Conservation (phyloP, 306 rosid species). For the Cicer judaicum region DNA sequence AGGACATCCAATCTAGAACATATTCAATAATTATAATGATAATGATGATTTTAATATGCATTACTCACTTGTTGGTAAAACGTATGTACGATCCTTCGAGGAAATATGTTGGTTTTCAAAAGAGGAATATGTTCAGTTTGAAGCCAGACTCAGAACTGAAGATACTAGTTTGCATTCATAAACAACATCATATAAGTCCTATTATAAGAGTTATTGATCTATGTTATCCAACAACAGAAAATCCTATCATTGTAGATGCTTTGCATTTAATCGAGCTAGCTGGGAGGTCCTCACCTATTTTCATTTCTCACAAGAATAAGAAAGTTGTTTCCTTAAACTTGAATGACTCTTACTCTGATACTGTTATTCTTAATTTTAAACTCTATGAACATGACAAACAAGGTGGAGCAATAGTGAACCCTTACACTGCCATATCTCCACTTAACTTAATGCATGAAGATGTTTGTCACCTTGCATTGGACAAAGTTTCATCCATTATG, state of each 20-base stretch:
- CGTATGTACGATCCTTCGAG: constrained; percentile 58
- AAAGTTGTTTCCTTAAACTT: background rate
- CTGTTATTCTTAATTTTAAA: constrained; percentile 45
- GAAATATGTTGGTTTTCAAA: constrained; percentile 49
- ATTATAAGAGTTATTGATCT: constrained; percentile 48
- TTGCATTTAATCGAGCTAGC: constrained; percentile 58
- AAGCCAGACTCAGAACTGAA: constrained; percentile 43
- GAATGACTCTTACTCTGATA: constrained; percentile 48
- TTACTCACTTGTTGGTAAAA: constrained; percentile 43
- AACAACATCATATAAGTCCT: constrained; percentile 44
- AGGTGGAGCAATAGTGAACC: constrained; percentile 38
- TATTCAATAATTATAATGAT: background rate
- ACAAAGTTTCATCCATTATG: constrained; percentile 49
- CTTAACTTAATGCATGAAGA: constrained; percentile 60
- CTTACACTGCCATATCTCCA: constrained; percentile 62
- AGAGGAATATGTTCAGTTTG: constrained; percentile 48
- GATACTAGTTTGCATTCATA: constrained; percentile 52
- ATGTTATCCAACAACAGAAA: constrained; percentile 39
- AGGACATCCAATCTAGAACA: constrained; percentile 8
- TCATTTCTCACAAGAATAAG: constrained; percentile 53
- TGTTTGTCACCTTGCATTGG: constrained; percentile 58
- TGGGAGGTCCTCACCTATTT: constrained; percentile 51
- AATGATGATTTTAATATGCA: constrained; percentile 33
- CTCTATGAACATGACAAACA: constrained; percentile 34
- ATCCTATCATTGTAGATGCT: constrained; percentile 44